A percentile compares a stretch with the other conserved stretches of the same genome.
Conservation (phyloP, 2,329 filamentous ascomycete genomes). For the Fusarium sambucinum region DNA sequence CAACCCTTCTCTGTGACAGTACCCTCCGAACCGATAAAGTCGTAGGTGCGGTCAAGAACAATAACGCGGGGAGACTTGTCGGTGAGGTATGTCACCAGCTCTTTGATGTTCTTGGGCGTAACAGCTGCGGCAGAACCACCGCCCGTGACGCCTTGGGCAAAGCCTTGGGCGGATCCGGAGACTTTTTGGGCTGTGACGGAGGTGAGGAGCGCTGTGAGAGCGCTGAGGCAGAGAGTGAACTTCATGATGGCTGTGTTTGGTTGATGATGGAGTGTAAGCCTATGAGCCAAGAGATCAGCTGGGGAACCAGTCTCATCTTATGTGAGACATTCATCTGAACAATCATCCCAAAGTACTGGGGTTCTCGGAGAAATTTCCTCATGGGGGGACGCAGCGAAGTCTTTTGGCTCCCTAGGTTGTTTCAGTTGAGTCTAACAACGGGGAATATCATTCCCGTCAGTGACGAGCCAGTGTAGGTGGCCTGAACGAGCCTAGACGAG, state of each 20-base stretch:
- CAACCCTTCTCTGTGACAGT: conserved; percentile 35
- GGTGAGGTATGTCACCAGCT: conserved; percentile 32
- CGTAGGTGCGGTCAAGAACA: conserved; percentile 51
- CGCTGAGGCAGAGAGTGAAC: neutral
- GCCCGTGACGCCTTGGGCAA: conserved; percentile 30
- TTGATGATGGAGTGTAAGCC: neutral
- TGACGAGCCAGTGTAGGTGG: neutral
- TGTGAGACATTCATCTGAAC: neutral
- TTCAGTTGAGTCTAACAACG: neutral
- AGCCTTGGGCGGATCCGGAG: conserved; percentile 30
- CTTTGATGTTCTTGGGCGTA: conserved; percentile 28
- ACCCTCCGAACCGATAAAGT: conserved; percentile 47
- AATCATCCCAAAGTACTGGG: neutral
- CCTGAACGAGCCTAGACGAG: no score
- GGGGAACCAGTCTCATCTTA: neutral
- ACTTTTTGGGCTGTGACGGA: neutral
- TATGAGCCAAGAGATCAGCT: neutral
- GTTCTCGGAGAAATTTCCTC: neutral
- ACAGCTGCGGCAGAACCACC: conserved; percentile 29
- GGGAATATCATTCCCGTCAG: neutral
- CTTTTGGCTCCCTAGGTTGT: neutral
- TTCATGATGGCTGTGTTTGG: conserved; percentile 2
- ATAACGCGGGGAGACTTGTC: conserved; percentile 51
- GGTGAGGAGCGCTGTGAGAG: neutral
- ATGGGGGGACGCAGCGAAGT: neutral